Conservation (phyloP, 306 rosid species). For the Sindora glabra region DNA sequence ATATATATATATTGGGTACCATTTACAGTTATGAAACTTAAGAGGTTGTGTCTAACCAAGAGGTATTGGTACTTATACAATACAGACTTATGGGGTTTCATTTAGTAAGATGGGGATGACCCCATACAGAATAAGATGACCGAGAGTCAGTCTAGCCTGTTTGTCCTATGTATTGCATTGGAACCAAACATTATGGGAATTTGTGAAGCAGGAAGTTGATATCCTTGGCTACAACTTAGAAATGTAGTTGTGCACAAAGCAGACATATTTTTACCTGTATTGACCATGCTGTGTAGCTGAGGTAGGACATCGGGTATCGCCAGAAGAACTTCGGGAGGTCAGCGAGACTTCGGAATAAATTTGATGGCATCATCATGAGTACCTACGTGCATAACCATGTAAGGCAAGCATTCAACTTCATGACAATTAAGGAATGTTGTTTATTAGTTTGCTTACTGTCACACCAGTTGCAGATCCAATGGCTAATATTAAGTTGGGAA, state of each 20-base stretch:
- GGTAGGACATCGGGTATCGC: slow-evolving; percentile 55
- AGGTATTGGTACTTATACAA: too few species aligned
- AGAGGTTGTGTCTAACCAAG: too few species aligned
- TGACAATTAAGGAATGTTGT: not conserved
- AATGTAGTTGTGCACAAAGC: not conserved
- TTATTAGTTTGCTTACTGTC: not conserved
- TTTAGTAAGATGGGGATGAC: too few species aligned
- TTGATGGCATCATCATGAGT: slow-evolving; percentile 46
- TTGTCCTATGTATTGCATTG: too few species aligned
- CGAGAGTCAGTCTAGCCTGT: too few species aligned
- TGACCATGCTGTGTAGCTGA: slow-evolving; percentile 41
- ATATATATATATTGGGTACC: too few species aligned
- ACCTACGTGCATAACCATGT: slow-evolving; percentile 11
- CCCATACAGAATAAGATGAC: too few species aligned
- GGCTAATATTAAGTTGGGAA: too few species aligned
- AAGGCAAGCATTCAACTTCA: not conserved
- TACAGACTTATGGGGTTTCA: too few species aligned
- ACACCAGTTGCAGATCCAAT: too few species aligned
- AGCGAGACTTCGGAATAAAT: slow-evolving; percentile 18
- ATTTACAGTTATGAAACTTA: too few species aligned
- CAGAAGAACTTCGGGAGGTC: slow-evolving; percentile 45
- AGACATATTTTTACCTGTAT: slow-evolving; percentile 22
- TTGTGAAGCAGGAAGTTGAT: not conserved
- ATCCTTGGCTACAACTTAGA: not conserved
- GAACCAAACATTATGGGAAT: not conserved